Conservation (phyloP, 345 rosid species). For the Gossypioides kirkii region DNA sequence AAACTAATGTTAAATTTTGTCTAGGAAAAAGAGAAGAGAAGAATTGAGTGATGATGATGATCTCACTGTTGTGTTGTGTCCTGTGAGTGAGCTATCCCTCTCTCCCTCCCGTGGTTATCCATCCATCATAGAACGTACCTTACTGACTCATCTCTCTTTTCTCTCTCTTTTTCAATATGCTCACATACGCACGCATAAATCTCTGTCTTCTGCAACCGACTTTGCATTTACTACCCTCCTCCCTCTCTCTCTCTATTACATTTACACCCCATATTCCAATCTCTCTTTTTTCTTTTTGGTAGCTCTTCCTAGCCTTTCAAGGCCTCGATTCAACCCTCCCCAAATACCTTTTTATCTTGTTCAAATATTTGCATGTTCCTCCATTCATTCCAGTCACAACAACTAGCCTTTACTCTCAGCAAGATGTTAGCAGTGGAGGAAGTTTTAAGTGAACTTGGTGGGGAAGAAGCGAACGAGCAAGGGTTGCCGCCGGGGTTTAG, state of each 20-base stretch:
- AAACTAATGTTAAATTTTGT: neutral
- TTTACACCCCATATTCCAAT: too few relatives aligned
- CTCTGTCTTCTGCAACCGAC: constrained; percentile 22
- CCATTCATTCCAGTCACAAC: neutral
- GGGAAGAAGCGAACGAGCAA: constrained; percentile 60
- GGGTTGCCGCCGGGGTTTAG: constrained; percentile 95
- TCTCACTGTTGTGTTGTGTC: constrained; percentile 7
- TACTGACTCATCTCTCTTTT: neutral
- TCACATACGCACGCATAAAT: constrained; percentile 44
- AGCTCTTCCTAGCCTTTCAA: constrained; percentile 11
- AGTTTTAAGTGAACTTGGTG: constrained; percentile 49
- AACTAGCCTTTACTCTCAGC: too few relatives aligned
- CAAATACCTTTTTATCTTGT: neutral
- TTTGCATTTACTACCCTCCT: constrained; percentile 19
- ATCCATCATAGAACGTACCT: constrained; percentile 6
- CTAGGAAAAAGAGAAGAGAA: neutral
- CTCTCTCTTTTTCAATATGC: constrained; percentile 10
- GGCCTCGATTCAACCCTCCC: neutral
- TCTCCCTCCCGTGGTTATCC: neutral
- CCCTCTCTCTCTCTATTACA: neutral
- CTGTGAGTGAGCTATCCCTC: neutral
- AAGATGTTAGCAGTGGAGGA: constrained; percentile 59
- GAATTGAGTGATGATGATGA: neutral
- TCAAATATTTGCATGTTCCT: constrained; percentile 16
- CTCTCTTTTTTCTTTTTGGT: neutral